Base-by-base conservation (phyloP, 208 protist species). In the Zelonia costaricensis region DNA sequence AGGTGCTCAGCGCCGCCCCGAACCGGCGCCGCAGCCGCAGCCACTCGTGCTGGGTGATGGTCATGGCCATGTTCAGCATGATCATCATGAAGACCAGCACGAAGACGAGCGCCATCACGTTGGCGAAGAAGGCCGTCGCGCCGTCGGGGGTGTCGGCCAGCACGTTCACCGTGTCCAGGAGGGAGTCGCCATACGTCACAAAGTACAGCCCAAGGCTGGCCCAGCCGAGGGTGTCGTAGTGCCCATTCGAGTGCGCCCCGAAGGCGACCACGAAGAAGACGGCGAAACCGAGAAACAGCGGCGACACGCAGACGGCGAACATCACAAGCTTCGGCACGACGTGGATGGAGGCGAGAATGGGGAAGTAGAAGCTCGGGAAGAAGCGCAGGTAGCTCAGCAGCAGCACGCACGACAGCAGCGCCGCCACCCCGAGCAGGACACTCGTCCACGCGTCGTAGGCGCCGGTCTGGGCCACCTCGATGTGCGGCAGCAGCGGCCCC, bases 21-120 rank as follows among this genome's bases (percentile, higher is more conserved):
- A 83, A 84, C 22, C 69, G 68, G 13, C 75, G 61, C 25, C 75
- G 76, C 62, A 84, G 62, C 30, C 58, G 57, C 35, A 68, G 68
- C 73, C 76, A 88, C 58, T 82, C 72, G 45, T 83, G 60, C 40
- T 83, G 74, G 12, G 70, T 84, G 48, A 88, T 88, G 28, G 78
- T 62, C 63, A 83, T 79, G 1, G 78, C 74, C 18, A 85, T 64
- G 68, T 85, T 84, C 55, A 84, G 62, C 64, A 87, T 78, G n/a
- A 74, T 80, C 61, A 74, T 78, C 61, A 84, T 83, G 43, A 83
- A 80, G 6, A 83, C 49, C 15, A 83, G 38, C 10, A 80, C 61
- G 56, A 78, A 84, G 35, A 67, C 12, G 30, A 84, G 25, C 15
- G 76, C 79, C 62, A 82, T 72, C 38, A 69, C 31, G 49, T 71